A percentile compares a stretch with the other conserved stretches of the same genome.
phyloP scores from a whole-genome alignment of 108 stramenopile genomes.

The Epithemia pelagica region DNA sequence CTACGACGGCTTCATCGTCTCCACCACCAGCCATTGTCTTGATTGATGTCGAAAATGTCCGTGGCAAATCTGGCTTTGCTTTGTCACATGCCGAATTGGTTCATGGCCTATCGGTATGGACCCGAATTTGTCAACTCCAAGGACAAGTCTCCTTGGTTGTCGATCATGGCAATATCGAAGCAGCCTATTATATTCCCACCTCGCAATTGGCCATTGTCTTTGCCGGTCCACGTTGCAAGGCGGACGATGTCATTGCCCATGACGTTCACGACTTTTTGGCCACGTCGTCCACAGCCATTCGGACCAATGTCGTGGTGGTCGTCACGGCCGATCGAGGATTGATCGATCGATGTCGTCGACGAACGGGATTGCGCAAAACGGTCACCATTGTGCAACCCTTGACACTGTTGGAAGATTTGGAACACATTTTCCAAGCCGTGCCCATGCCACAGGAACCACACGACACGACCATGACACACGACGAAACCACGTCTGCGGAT shows the following conservation, averaged over 20 bases:
- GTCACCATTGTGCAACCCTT: constrained; percentile 24
- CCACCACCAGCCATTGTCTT: constrained; percentile 10
- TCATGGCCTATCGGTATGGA: constrained; percentile 36
- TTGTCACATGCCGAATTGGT: constrained; percentile 43
- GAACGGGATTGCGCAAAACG: constrained; percentile 19
- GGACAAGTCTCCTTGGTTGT: constrained; percentile 34
- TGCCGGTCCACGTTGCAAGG: constrained; percentile 44
- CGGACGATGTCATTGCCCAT: constrained; percentile 69
- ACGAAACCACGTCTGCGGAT: background rate
- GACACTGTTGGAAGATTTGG: constrained; percentile 30
- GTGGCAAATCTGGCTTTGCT: constrained; percentile 56
- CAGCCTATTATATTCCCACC: constrained; percentile 31
- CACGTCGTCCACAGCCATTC: constrained; percentile 1
- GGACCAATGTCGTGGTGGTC: constrained; percentile 20
- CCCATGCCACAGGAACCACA: background rate
- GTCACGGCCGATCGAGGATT: constrained; percentile 59
- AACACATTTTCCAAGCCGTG: constrained; percentile 1
- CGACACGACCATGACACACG: too few relatives aligned
- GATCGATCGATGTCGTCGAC: constrained; percentile 25
- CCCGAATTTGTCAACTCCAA: background rate
- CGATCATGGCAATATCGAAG: constrained; percentile 46
- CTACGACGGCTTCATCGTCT: background rate
- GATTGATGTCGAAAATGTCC: constrained; percentile 61
- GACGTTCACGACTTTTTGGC: constrained; percentile 18
- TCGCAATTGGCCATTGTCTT: constrained; percentile 32